phyloP scores from a whole-genome alignment of 208 protist species.

The Trypanosoma scelopori region DNA sequence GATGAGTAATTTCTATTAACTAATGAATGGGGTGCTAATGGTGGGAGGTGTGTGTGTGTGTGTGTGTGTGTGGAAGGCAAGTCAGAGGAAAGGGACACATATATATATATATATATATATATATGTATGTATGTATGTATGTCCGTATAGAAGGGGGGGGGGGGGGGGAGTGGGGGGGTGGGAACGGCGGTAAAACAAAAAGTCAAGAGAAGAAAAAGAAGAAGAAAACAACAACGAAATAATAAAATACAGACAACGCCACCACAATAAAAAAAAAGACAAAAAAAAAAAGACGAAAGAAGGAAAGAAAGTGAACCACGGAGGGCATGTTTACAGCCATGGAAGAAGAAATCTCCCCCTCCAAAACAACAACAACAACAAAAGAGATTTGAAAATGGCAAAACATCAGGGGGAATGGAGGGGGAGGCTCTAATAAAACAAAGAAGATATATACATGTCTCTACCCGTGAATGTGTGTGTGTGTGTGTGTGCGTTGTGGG shows the following conservation, averaged over 20 bases:
- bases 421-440: too few species aligned
- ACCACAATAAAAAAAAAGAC: too few species aligned
- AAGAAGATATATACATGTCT: slow-evolving; percentile 16
- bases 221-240: slow-evolving; percentile 2
- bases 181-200: neutral
- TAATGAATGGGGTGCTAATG: slow-evolving; percentile 11
- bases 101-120: neutral
- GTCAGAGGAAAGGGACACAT: neutral
- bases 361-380: too few species aligned
- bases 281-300: too few species aligned
- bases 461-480: slow-evolving; percentile 2
- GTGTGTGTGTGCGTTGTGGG: neutral
- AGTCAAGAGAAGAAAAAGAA: neutral
- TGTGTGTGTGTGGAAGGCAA: neutral
- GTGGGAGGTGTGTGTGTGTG: neutral
- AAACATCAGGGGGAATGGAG: neutral
- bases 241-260: too few species aligned
- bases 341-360: too few species aligned
- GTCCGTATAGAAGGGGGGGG: neutral
- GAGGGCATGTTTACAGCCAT: too few species aligned
- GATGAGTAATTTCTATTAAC: slow-evolving; percentile 77
- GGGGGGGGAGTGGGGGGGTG: too few species aligned
- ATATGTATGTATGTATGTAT: neutral
- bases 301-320: too few species aligned
- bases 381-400: neutral